Evolutionary conservation across 192 early-diverging fungal species (phyloP), one percentile per base, ranked within the genome.

Genomic region (Umbelopsis sp.): DNA sequence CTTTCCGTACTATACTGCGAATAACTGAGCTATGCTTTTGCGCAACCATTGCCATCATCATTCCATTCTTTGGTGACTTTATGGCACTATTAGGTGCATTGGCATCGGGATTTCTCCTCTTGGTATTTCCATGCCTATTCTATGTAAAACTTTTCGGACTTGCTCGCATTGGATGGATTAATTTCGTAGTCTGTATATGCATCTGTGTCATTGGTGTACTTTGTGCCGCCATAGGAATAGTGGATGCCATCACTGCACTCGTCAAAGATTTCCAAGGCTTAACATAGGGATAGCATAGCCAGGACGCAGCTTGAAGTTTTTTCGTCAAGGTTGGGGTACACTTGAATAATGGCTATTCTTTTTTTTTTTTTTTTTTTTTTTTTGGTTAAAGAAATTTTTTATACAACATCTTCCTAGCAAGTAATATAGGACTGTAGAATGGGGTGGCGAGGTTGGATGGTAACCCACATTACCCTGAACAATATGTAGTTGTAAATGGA

Each of bases 91-190:
- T 95, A 24, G 92, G 92, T 6, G 90, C 92, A 17, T 65, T 93
- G 2, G 86, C 89, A 38, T 92, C 88, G 51, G 86, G 82, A 25
- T 80, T 86, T 22, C 83, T 93, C 21, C 89, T 93, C 74, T 93
- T 95, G 72, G 81, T 95, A 51, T 81, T 95, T n/a, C 94, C 94
- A 0, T 85, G 91, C 29, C 45, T 92, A 12, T 95, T 88, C 81
- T 90, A 92, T 53, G 83, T 91, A 52, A 88, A 88, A 80, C 72
- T 95, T 45, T 84, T 85, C 69, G 92, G 92, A 21, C 20, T 21
- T 20, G 29, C 26, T n/a, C 51, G 49, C 34, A 38, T 53, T 10
- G 22, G 38, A 21, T 72, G 56, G 56, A 4, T 74, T 44, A 77
- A 86, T 59, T 73, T 85, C 62, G 68, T 82, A 41, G 71, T 81